Conservation (phyloP, 257 asterid species). For the Petrea volubilis region DNA sequence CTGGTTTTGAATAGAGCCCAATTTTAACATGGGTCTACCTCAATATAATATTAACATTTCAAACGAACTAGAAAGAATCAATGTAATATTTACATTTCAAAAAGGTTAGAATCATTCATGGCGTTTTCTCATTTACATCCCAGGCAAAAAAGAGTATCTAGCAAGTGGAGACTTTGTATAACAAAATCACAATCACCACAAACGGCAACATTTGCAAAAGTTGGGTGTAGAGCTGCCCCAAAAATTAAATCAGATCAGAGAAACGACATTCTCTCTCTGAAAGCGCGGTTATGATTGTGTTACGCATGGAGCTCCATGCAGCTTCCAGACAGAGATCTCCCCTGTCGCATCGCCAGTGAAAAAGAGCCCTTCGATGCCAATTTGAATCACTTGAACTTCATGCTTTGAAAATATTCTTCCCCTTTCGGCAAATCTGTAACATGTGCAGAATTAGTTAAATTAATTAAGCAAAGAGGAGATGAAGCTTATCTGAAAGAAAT, state of each 20-base stretch:
- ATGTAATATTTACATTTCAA: too few relatives aligned
- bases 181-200: too few relatives aligned
- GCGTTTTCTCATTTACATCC: too few relatives aligned
- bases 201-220: too few relatives aligned
- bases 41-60: too few relatives aligned
- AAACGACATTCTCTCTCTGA: not conserved
- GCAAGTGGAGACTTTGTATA: not conserved
- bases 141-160: not conserved
- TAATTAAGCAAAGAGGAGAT: not conserved
- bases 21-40: too few relatives aligned
- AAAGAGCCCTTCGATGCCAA: slow-evolving; percentile 39
- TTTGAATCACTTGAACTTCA: slow-evolving; percentile 26
- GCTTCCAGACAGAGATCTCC: slow-evolving; percentile 46
- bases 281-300: not conserved
- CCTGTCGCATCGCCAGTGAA: slow-evolving; percentile 61
- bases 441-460: not conserved
- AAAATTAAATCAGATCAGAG: not conserved
- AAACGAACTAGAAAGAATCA: too few relatives aligned
- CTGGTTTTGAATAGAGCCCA: too few relatives aligned
- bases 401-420: slow-evolving; percentile 47
- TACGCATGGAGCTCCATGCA: slow-evolving; percentile 19
- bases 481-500: not conserved
- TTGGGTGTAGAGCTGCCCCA: too few relatives aligned
- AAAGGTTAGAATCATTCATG: too few relatives aligned
- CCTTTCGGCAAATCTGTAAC: slow-evolving; percentile 45